Evolutionary conservation across 768 basidiomycete genomes (phyloP), one percentile per base, ranked within the genome.

Genomic region (Botryobasidium botryosum): DNA sequence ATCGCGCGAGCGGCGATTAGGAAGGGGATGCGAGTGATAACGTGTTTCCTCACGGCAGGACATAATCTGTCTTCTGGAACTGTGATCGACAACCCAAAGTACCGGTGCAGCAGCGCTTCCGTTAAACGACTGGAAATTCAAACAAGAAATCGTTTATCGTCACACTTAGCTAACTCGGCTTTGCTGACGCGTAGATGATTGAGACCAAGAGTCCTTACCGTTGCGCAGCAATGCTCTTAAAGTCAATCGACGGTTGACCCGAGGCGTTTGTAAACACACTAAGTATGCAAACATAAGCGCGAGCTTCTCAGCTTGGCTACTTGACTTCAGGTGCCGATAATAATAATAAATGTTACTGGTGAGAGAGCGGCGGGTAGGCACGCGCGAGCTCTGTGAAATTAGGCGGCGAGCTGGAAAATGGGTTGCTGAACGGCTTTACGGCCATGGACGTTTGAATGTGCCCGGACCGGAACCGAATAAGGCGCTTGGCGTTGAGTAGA

Each of bases 51-150:
- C 55, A 92, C 88, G 0, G 90, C 82, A 26, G 91, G 91, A 59
- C 90, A 92, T 5, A 94, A 62, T 44, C 90, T 65, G 59, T 86
- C 71, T 2, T 65, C 57, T 2, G 82, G 81, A 10, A 94, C 60
- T 3, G 62, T 52, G 1, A 91, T 53, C 26, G 62, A 62, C 27
- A 92, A 54, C 1, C 65, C 60, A 55, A 88, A 92, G 61, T 91
- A 85, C 24, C 75, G 68, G 50, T 68, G 62, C 25, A 92, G 67
- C 20, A 96, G 65, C 0, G 82, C 82, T 53, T 79, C 68, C 2
- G 91, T 92, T 51, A 94, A 63, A 35, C 73, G 67, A 55, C 91
- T 87, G 53, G 2, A 4, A 13, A 51, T 31, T 18, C 12, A 23
- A 12, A 18, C n/a, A 24, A 33, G 18, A 18, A 46, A 20, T 23